Conservation (phyloP, 805 yeast species). For the Sugiyamaella americana region DNA sequence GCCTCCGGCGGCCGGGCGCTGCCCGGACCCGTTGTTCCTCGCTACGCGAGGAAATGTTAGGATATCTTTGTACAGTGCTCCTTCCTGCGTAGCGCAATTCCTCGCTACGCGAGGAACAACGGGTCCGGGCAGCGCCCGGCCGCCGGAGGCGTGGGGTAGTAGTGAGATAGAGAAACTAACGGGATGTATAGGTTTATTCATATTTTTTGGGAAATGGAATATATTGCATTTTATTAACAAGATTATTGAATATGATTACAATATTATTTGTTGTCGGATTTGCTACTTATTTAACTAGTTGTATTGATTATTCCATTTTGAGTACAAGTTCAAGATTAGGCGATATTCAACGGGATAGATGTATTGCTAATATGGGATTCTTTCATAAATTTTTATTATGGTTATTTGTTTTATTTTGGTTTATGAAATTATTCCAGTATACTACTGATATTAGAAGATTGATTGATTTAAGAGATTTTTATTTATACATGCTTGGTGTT, state of each 20-base stretch:
- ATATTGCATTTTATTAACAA: conserved; percentile 64
- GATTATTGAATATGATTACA: conserved; percentile 62
- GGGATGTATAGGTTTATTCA: conserved; percentile 42
- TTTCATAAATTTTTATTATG: conserved; percentile 56
- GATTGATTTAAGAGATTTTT: conserved; percentile 71
- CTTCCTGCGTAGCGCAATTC: conserved; percentile 15
- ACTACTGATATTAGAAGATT: conserved; percentile 60
- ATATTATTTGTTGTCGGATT: conserved; percentile 74
- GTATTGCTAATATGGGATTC: conserved; percentile 42
- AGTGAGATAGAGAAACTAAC: neutral
- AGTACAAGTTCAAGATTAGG: conserved; percentile 26
- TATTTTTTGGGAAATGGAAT: conserved; percentile 85
- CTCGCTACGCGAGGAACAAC: neutral
- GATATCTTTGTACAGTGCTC: too few species aligned
- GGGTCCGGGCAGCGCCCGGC: neutral
- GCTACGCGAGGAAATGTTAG: too few species aligned
- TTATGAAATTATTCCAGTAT: conserved; percentile 36
- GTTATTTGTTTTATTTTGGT: conserved; percentile 46
- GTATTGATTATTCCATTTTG: conserved; percentile 61
- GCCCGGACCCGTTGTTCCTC: too few species aligned
- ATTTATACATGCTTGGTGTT: conserved; percentile 61
- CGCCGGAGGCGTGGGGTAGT: neutral
- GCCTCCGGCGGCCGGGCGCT: too few species aligned
- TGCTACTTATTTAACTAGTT: conserved; percentile 71
- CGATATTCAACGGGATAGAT: conserved; percentile 43